Base-by-base conservation (phyloP, 208 protist genomes). In the Trypanosoma avium region DNA sequence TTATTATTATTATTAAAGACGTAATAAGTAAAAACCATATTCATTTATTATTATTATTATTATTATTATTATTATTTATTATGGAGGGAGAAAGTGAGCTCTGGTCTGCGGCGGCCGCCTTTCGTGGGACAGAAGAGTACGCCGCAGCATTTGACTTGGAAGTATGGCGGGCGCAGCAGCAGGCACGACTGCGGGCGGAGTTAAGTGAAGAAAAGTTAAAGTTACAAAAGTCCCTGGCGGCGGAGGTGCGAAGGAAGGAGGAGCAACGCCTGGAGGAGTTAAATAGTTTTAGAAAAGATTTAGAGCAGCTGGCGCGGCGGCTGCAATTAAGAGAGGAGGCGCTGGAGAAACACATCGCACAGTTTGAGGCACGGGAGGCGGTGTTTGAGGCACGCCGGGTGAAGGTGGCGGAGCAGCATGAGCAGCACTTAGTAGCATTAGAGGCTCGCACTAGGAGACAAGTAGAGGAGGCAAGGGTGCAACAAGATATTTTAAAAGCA, bases 111-210 rank as follows among this genome's bases (percentile, higher is more conserved):
- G 43, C 70, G 6, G 65, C 61, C 24, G 75, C 47, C 13, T 72
- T 93, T 33, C 84, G 91, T 17, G 78, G 63, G 42, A 90, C 89
- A 3, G 81, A 81, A 13, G 92, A 95, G 84, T 97, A 94, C 69
- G 77, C 81, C 5, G 82, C 84, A 13, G 89, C 86, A 13, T 97
- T 94, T 73, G 87, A 95, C 59, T 61, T 95, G 13, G 89, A 97
- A 59, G 79, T 97, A 47, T 97, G 92, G 90, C 94, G 95, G 68
- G 86, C 86, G 30, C 83, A 95, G 73, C 86, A 96, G 81, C 82
- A 93, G 68, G 74, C 77, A 8, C 82, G 67, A 6, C 88, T 92
- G 47, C 69, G 80, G 17, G 68, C 69, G 33, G 80, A 92, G 75
- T 67, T 97, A 48, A 68, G 66, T 0, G 73, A 90, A 60, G 86